phyloP scores from a whole-genome alignment of 306 rosid species.

The Vigna unguiculata region DNA sequence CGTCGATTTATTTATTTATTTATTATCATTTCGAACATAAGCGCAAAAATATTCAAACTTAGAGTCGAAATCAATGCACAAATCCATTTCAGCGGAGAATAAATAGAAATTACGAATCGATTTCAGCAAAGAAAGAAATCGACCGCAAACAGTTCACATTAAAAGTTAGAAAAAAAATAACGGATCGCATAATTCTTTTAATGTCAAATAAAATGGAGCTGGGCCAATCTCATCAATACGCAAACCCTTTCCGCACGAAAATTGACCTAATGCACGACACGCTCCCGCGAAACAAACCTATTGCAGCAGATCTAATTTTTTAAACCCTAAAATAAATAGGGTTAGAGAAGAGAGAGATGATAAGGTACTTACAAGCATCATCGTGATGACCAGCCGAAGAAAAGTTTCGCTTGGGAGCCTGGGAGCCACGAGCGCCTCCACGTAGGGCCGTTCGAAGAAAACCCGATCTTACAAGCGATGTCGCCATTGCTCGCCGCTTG shows the following conservation, averaged over 20 bases:
- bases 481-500: conserved; percentile 61
- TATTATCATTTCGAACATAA: not conserved
- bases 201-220: conserved; percentile 9
- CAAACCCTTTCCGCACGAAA: not conserved
- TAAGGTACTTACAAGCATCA: conserved; percentile 66
- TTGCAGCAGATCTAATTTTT: not conserved
- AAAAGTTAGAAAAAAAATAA: not conserved
- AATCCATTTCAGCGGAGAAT: not conserved
- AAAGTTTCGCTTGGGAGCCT: conserved; percentile 66
- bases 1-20: not conserved
- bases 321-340: conserved; percentile 45
- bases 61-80: conserved; percentile 2
- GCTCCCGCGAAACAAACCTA: not conserved
- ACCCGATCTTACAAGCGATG: conserved; percentile 76
- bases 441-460: conserved; percentile 71
- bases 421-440: conserved; percentile 55
- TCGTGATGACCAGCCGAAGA: conserved; percentile 77
- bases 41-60: not conserved
- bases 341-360: conserved; percentile 16
- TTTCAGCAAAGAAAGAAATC: not conserved
- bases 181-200: not conserved
- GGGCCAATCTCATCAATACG: conserved; percentile 23
- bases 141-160: not conserved
- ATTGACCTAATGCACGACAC: not conserved
- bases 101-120: not conserved